Conservation (phyloP, 768 basidiomycete genomes). For the Lactarius evosmus region DNA sequence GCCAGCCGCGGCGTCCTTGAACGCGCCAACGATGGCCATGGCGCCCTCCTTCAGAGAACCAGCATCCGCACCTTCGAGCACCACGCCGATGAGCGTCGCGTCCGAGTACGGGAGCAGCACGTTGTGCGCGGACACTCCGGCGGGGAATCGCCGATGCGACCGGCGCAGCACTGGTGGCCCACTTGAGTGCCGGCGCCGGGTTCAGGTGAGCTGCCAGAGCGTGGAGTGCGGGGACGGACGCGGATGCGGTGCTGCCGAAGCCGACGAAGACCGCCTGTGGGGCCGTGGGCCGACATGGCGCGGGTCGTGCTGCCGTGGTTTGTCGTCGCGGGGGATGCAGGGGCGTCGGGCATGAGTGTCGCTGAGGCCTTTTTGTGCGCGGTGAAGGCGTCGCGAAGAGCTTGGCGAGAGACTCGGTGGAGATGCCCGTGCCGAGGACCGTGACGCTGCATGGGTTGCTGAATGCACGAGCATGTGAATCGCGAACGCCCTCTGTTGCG, state of each 20-base stretch:
- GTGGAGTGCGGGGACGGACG: too few relatives aligned
- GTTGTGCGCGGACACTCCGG: slow-evolving; percentile 59
- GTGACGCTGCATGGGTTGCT: slow-evolving; percentile 70
- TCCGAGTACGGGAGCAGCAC: slow-evolving; percentile 90
- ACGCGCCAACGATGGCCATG: slow-evolving; percentile 61
- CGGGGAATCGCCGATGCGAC: slow-evolving; percentile 58
- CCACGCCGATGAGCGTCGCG: slow-evolving; percentile 80
- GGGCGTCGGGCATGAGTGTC: slow-evolving; percentile 39
- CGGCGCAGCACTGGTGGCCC: slow-evolving; percentile 62
- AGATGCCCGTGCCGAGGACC: too few relatives aligned
- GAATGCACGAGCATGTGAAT: slow-evolving; percentile 72
- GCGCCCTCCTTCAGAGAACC: slow-evolving; percentile 65
- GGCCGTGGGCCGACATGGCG: slow-evolving; percentile 53
- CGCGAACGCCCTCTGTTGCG: slow-evolving; percentile 68
- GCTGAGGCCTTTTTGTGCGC: too few relatives aligned
- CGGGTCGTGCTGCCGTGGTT: slow-evolving; percentile 89
- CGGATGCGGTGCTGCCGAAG: slow-evolving; percentile 80
- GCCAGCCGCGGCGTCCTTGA: too few relatives aligned
- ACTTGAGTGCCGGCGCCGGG: too few relatives aligned
- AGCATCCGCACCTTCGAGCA: slow-evolving; percentile 66
- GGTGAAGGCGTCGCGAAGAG: too few relatives aligned
- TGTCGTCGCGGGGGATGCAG: slow-evolving; percentile 40
- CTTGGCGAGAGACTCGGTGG: too few relatives aligned
- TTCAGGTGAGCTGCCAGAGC: too few relatives aligned
- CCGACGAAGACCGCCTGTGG: slow-evolving; percentile 84